Conservation (phyloP, 2,329 filamentous ascomycete species). For the Cordyceps pruinosa region DNA sequence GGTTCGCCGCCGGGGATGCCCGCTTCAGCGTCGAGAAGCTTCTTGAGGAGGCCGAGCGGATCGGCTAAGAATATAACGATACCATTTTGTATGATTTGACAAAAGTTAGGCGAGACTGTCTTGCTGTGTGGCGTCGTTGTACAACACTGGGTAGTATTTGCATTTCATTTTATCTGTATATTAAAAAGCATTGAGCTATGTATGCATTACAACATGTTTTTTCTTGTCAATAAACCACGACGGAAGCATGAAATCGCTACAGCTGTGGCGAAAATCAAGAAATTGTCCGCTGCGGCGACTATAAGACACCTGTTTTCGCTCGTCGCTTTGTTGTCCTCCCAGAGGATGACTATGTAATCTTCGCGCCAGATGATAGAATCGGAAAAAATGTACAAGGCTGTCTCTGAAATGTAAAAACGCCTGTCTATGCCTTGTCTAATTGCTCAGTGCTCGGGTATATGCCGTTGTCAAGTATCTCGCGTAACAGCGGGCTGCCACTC, state of each 20-base stretch:
- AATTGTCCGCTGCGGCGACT: background rate
- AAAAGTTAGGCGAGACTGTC: background rate
- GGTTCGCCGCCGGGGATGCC: constrained; percentile 73
- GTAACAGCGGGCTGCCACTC: constrained; percentile 26
- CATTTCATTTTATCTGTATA: background rate
- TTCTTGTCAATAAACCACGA: background rate
- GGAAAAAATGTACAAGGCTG: background rate
- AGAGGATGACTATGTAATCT: background rate
- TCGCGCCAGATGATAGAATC: background rate
- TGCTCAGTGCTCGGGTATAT: background rate
- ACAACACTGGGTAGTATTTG: background rate
- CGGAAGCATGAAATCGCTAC: background rate
- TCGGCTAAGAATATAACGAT: constrained; percentile 39
- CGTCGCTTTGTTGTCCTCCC: background rate
- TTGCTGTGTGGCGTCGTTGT: background rate
- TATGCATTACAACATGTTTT: background rate
- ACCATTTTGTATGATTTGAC: background rate
- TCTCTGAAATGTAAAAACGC: background rate
- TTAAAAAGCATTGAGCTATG: background rate
- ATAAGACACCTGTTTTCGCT: background rate
- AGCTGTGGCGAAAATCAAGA: background rate
- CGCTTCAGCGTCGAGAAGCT: constrained; percentile 78
- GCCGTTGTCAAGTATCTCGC: background rate
- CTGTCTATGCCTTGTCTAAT: background rate
- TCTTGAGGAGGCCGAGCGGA: constrained; percentile 81